These are phyloP conservation scores for Candida odintsovae DNA, from an alignment of 805 yeast genomes.

Conservation along the genomic window DNA sequence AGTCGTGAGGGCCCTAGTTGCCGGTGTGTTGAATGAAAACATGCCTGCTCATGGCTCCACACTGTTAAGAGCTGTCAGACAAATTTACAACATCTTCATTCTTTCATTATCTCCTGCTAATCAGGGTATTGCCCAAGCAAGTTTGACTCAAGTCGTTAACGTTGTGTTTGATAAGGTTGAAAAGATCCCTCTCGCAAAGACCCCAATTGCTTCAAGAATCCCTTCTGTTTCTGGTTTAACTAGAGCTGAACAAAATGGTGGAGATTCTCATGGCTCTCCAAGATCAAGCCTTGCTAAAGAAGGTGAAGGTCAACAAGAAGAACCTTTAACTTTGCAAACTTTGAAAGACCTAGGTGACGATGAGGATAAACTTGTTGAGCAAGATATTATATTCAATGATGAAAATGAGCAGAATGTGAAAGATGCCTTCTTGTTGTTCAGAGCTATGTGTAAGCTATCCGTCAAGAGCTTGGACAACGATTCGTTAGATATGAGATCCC, in stretches of 20 bases:
- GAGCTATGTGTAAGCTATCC: slow-evolving; percentile 93
- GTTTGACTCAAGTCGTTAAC: slow-evolving; percentile 83
- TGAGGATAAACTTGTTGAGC: slow-evolving; percentile 49
- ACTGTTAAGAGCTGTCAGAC: slow-evolving; percentile 83
- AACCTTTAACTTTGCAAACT: slow-evolving; percentile 51
- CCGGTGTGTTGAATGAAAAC: slow-evolving; percentile 75
- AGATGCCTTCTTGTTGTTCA: slow-evolving; percentile 87
- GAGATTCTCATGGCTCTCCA: slow-evolving; percentile 1
- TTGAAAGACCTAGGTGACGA: slow-evolving; percentile 52
- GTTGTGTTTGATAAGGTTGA: slow-evolving; percentile 75
- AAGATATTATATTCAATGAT: slow-evolving; percentile 38
- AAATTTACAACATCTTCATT: slow-evolving; percentile 87
- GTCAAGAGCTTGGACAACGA: slow-evolving; percentile 77
- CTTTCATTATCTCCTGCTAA: slow-evolving; percentile 75
- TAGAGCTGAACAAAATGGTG: slow-evolving; percentile 13
- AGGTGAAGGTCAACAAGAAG: slow-evolving; percentile 21
- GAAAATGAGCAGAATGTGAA: slow-evolving; percentile 70
- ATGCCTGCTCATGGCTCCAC: slow-evolving; percentile 89
- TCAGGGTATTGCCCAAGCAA: slow-evolving; percentile 94
- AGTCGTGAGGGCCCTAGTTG: slow-evolving; percentile 85
- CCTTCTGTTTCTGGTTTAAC: slow-evolving; percentile 8
- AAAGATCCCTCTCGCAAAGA: slow-evolving; percentile 20
- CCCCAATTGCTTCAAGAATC: slow-evolving; percentile 2
- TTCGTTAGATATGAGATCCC: slow-evolving; percentile 79
- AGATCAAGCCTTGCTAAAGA: not conserved